A percentile compares a stretch with the other conserved stretches of the same genome.
Conservation (phyloP, 1,139 yeast species). For the Yamadazyma diddensiae region DNA sequence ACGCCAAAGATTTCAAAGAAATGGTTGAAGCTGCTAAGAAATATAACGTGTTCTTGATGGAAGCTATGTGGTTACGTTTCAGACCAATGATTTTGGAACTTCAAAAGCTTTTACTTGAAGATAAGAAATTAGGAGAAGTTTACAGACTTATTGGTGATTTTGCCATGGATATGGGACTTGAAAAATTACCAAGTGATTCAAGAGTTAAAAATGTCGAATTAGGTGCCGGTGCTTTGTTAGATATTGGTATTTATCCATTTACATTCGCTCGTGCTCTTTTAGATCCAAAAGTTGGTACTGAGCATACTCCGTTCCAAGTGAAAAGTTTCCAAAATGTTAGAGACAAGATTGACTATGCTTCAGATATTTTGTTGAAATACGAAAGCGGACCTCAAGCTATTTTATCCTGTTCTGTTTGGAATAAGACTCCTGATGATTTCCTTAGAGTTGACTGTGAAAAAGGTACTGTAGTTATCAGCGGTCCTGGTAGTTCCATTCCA, state of each 20-base stretch:
- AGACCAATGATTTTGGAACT: conserved; percentile 46
- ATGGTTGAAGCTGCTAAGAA: conserved; percentile 45
- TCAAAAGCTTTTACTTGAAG: conserved; percentile 32
- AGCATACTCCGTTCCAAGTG: conserved; percentile 11
- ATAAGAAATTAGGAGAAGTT: conserved; percentile 42
- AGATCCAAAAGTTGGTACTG: conserved; percentile 18
- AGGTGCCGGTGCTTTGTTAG: conserved; percentile 64
- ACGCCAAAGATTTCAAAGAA: conserved; percentile 42
- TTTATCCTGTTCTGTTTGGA: conserved; percentile 19
- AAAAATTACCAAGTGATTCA: conserved; percentile 14
- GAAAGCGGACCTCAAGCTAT: conserved; percentile 22
- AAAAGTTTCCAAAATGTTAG: conserved; percentile 3
- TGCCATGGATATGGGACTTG: conserved; percentile 22
- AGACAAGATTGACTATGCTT: conserved; percentile 22
- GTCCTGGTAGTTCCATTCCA: background rate
- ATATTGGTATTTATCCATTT: conserved; percentile 55
- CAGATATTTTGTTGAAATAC: conserved; percentile 20
- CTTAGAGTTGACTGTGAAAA: conserved; percentile 21
- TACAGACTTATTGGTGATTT: conserved; percentile 34
- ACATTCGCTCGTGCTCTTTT: conserved; percentile 43
- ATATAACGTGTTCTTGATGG: conserved; percentile 53
- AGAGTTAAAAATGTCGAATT: conserved; percentile 41
- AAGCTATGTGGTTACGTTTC: conserved; percentile 65
- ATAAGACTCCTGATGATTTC: conserved; percentile 16
- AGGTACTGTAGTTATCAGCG: conserved; percentile 13